These are phyloP conservation scores for Phytophthora macrochlamydospora DNA, from an alignment of 352 stramenopile species.

Conservation along the genomic window DNA sequence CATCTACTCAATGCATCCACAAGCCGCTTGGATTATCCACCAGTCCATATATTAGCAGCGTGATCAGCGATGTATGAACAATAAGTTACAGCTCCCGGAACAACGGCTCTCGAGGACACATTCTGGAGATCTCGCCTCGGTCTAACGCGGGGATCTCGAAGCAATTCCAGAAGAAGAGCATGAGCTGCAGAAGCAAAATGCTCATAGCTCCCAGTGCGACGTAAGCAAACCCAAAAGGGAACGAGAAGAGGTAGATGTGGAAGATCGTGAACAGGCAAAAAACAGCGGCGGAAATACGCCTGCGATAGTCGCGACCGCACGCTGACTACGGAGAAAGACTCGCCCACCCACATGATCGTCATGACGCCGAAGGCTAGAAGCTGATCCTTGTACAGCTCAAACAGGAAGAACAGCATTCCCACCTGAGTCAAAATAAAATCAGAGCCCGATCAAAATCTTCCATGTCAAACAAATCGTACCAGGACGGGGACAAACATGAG, in stretches of 20 bases:
- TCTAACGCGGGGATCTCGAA: constrained; percentile 69
- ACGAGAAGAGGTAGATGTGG: constrained; percentile 95
- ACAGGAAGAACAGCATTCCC: constrained; percentile 96
- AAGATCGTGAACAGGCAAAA: constrained; percentile 94
- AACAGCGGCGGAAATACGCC: constrained; percentile 90
- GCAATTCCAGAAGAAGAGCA: constrained; percentile 75
- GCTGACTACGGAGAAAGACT: constrained; percentile 92
- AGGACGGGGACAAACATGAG: constrained; percentile 95
- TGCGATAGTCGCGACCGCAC: constrained; percentile 73
- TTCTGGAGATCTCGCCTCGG: constrained; percentile 44
- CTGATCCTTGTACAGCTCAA: constrained; percentile 95
- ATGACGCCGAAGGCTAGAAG: constrained; percentile 91
- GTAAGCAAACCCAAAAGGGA: constrained; percentile 94
- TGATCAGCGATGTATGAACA: too few species aligned
- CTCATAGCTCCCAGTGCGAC: constrained; percentile 63
- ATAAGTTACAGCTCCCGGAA: constrained; percentile 1
- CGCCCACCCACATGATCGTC: constrained; percentile 86
- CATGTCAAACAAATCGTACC: constrained; percentile 33
- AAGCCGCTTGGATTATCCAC: too few species aligned
- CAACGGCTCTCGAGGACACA: constrained; percentile 33
- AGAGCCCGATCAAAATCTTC: too few species aligned
- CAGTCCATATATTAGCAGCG: too few species aligned
- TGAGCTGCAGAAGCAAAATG: constrained; percentile 53
- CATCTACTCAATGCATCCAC: too few species aligned
- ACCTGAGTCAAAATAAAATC: constrained; percentile 43